Base-by-base conservation (phyloP, 2,329 filamentous ascomycete species). In the Fusarium dlaminii region DNA sequence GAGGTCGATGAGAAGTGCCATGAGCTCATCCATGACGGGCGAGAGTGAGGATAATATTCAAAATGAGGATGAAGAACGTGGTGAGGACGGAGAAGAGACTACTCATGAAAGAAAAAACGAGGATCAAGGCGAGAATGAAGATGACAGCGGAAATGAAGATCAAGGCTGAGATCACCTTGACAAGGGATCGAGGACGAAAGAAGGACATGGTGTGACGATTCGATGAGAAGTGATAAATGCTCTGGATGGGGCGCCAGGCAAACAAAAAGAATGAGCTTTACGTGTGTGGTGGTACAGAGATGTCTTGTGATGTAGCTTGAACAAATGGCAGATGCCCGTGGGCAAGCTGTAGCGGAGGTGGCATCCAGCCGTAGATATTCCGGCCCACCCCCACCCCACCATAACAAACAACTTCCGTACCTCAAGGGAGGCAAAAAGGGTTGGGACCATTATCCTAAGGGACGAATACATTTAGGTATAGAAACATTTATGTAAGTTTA, bases 381-480 rank as follows among this genome's bases (percentile, higher is more conserved):
- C 29, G 15, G 29, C 46, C 46, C 29, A 49, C 22, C 14, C 22
- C 9, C 15, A 9, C 9, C 5, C 29, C 22, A 13, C 5, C 10
- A 48, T 6, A 1, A 9, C 46, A 49, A 30, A 32, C 20, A 32
- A 3, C 20, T 6, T n/a, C 27, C 27, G 3, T 29, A 48, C 9
- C 20, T 6, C 6, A 29, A 15, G 1, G 4, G 5, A 29, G 4
- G 15, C 2, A 8, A 17, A 7, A 27, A 20, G 13, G 4, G 14
- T 46, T 29, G 27, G 2, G 24, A 45, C 4, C 0, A 6, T 27
- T 3, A 14, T 27, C 24, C 12, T 20, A 14, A 45, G 8, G 0
- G 1, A 20, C 13, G 0, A 20, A 27, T 2, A 27, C 0, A 0
- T 0, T 13, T 45, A 20, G n/a, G 42, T 20, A 0, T 27, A 5